Percentiles rank a stretch among this genome's conserved stretches.
Evolutionary conservation across 306 rosid species (phyloP).

Genomic region (Begonia loranthoides): DNA sequence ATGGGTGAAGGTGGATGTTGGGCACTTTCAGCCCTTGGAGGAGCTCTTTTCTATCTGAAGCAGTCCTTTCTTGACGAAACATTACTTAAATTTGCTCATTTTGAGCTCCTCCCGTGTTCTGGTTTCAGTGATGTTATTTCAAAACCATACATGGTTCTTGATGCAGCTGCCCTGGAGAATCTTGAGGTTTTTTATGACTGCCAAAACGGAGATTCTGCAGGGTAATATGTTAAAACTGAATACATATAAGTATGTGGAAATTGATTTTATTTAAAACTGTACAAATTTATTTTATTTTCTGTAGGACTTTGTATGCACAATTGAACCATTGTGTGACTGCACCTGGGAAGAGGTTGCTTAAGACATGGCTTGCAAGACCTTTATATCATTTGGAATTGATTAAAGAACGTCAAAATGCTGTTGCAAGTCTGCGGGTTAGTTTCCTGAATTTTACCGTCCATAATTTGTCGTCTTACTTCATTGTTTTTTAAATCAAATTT

Average conservation of each 20-base stretch:
- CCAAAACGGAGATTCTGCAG: conserved; percentile 76
- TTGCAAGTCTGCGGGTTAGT: conserved; percentile 59
- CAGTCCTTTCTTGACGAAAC: conserved; percentile 84
- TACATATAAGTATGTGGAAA: not conserved
- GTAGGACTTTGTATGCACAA: conserved; percentile 76
- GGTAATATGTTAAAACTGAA: conserved; percentile 33
- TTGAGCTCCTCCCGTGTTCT: conserved; percentile 71
- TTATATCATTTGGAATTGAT: conserved; percentile 54
- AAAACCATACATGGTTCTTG: conserved; percentile 87
- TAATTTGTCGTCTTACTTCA: no score
- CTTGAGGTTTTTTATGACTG: conserved; percentile 91
- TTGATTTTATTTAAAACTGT: no score
- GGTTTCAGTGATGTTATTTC: conserved; percentile 40
- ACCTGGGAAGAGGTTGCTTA: conserved; percentile 87
- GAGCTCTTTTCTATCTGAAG: conserved; percentile 75
- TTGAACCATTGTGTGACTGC: conserved; percentile 89
- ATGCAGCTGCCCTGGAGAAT: conserved; percentile 85
- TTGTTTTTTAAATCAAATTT: no score
- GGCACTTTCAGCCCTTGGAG: conserved; percentile 98
- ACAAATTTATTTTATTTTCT: conserved; percentile 12
- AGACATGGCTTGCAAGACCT: conserved; percentile 94
- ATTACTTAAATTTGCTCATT: conserved; percentile 76
- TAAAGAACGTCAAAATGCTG: conserved; percentile 74
- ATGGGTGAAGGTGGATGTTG: conserved; percentile 32
- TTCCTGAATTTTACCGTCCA: not conserved